A percentile compares a stretch with the other conserved stretches of the same genome.
These are phyloP conservation scores for Blepharisma japonicum DNA, from an alignment of 73 alveolate species.

Conservation along the genomic window DNA sequence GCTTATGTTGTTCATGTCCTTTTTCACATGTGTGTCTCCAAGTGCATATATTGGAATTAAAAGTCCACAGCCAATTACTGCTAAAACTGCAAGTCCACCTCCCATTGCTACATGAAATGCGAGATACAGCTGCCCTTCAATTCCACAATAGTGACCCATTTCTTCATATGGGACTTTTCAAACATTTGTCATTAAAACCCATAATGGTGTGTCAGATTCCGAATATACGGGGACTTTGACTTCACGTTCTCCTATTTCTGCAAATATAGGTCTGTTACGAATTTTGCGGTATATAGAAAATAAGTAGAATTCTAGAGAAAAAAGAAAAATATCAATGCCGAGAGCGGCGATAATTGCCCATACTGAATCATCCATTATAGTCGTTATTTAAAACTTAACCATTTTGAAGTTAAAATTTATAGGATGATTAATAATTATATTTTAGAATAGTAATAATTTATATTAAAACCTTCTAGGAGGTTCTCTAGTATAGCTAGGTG, in stretches of 20 bases:
- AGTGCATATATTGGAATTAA: neutral
- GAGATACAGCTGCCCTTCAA: constrained; percentile 16
- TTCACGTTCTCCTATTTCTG: neutral
- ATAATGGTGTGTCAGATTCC: constrained; percentile 19
- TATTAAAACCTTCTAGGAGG: too few species aligned
- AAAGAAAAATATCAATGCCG: neutral
- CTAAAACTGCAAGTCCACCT: neutral
- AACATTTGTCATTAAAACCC: neutral
- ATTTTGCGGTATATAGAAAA: constrained; percentile 8
- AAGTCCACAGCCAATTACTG: neutral
- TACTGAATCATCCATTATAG: neutral
- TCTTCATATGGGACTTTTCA: constrained; percentile 27
- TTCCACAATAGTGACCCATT: neutral
- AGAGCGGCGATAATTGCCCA: constrained; percentile 24
- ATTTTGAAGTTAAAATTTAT: too few species aligned
- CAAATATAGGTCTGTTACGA: constrained; percentile 1
- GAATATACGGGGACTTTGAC: constrained; percentile 18
- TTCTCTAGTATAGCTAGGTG: too few species aligned
- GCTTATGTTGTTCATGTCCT: constrained; percentile 6
- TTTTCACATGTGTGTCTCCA: neutral
- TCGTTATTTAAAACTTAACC: too few species aligned
- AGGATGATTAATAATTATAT: too few species aligned
- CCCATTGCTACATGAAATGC: constrained; percentile 6
- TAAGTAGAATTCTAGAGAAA: constrained; percentile 19
- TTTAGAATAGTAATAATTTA: too few species aligned